phyloP scores from a whole-genome alignment of 768 basidiomycete genomes.

The Boletus rubescentipes region DNA sequence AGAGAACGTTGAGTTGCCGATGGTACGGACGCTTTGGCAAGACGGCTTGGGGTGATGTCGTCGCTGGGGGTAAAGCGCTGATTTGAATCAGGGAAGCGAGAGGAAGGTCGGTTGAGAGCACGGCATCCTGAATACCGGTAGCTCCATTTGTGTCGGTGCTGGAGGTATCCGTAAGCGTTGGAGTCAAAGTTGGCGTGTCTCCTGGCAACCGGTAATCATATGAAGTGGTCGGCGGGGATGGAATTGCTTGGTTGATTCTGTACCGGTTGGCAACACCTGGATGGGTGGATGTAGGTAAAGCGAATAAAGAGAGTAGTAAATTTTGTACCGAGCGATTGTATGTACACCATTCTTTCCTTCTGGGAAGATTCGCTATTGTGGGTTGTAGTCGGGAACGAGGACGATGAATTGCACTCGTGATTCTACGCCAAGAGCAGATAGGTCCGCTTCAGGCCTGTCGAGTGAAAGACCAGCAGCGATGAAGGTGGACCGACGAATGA shows the following conservation, averaged over 20 bases:
- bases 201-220: slow-evolving; percentile 40
- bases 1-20: slow-evolving; percentile 26
- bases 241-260: slow-evolving; percentile 18
- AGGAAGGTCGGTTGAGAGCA: slow-evolving; percentile 9
- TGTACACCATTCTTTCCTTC: slow-evolving; percentile 16
- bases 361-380: slow-evolving; percentile 13
- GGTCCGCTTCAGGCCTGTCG: slow-evolving; percentile 57
- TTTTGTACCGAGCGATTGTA: slow-evolving; percentile 16
- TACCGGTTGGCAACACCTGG: slow-evolving; percentile 8
- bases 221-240: slow-evolving; percentile 18
- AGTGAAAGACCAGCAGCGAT: slow-evolving; percentile 73
- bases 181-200: slow-evolving; percentile 15
- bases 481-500: slow-evolving; percentile 75
- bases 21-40: slow-evolving; percentile 21
- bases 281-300: slow-evolving; percentile 1
- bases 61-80: slow-evolving; percentile 33
- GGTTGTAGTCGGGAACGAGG: slow-evolving; percentile 38
- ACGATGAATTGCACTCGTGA: slow-evolving; percentile 46
- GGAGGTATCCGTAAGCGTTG: slow-evolving; percentile 4
- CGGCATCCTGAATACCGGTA: background rate
- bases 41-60: slow-evolving; percentile 9
- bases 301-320: background rate
- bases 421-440: slow-evolving; percentile 63
- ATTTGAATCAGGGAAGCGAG: slow-evolving; percentile 32
- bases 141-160: background rate